These are phyloP conservation scores for Phlyctochytrium arcticum DNA, from an alignment of 192 early-diverging fungal genomes.

Conservation along the genomic window DNA sequence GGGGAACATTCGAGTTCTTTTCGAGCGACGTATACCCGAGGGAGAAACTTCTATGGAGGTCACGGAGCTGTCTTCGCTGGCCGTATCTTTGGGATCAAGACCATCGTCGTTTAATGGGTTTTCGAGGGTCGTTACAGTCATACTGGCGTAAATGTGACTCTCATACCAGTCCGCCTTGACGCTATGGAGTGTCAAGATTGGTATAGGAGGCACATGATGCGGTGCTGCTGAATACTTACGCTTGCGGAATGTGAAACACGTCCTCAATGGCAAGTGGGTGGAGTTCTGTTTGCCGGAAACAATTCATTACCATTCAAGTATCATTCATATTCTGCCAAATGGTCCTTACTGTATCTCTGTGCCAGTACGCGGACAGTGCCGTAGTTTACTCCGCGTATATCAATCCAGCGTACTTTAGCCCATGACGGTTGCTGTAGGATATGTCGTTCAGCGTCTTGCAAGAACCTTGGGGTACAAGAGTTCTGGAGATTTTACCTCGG, in stretches of 20 bases:
- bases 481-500: not conserved
- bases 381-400: slow-evolving; percentile 20
- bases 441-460: not conserved
- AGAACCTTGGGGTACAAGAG: not conserved
- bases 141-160: slow-evolving; percentile 28
- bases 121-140: slow-evolving; percentile 20
- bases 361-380: not conserved
- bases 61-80: not conserved
- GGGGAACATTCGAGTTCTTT: slow-evolving; percentile 7
- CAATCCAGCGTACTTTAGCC: slow-evolving; percentile 8
- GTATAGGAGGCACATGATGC: too few species aligned
- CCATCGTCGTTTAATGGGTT: not conserved
- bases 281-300: not conserved
- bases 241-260: slow-evolving; percentile 31
- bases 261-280: slow-evolving; percentile 40
- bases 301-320: too few species aligned
- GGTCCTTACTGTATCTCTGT: slow-evolving; percentile 9
- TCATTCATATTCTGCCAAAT: not conserved
- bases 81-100: not conserved
- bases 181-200: not conserved
- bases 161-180: slow-evolving; percentile 38
- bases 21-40: not conserved
- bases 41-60: not conserved
- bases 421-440: not conserved
- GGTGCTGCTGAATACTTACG: not conserved